Evolutionary conservation across 2,329 filamentous ascomycete species (phyloP), one percentile per base, ranked within the genome.

Genomic region (Xylariomycetidae sp.): DNA sequence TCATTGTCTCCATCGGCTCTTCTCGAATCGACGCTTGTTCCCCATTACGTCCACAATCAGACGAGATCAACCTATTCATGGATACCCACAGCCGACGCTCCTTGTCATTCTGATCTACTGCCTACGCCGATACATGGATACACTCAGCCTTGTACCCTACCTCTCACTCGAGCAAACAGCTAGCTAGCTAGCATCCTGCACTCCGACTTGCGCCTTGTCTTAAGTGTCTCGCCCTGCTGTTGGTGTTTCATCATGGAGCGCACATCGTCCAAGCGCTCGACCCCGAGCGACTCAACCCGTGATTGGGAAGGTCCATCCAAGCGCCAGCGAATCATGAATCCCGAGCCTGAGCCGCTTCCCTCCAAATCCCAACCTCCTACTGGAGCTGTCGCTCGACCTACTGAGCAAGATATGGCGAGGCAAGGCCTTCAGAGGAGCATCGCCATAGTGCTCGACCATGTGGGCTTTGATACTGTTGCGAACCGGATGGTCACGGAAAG

Each of bases 401-500:
- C 46, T 17, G 47, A 50, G 6, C 55, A 59, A 14, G 55, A 55
- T 26, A 45, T 59, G 39, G 55, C 60, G n/a, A 57, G 63, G 32
- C 50, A 53, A 25, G 64, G 69, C 2, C 58, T 82, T 16, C 66
- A 69, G 28, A 69, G 76, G 31, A 71, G 74, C 9, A 72, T 82
- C 36, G 70, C 67, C 0, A 52, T 80, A 36, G 67, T 68, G 3
- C 54, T 82, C 17, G 58, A 71, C 26, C 70, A 79, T 40, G 70
- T 80, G 23, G 78, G 78, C 17, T 82, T 81, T 45, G 63, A 70
- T 18, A 61, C 64, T 16, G 69, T n/a, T n/a, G n/a, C 76, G 11
- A 69, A 63, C 1, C 63, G 66, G 6, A 71, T 77, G 33, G 76
- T 77, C 2, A 54, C 82, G 45, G 76, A 81, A 51, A 70, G 70